Conservation (phyloP, 345 rosid species). For the Aurinia saxatilis region DNA sequence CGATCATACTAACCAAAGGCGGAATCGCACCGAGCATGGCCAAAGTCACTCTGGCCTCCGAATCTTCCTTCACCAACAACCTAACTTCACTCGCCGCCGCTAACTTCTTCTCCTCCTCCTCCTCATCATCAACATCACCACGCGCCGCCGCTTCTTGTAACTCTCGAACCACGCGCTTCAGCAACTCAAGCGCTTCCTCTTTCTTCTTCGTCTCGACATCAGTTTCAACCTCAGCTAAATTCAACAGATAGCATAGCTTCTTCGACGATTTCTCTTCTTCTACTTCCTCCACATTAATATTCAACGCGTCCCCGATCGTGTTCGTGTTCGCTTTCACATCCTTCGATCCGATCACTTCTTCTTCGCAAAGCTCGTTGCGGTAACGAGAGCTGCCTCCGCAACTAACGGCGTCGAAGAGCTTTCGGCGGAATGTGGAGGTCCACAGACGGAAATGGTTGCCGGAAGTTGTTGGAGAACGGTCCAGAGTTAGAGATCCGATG, state of each 20-base stretch:
- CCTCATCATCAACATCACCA: slow-evolving; percentile 30
- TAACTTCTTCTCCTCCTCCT: slow-evolving; percentile 26
- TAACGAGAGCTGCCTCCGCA: slow-evolving; percentile 71
- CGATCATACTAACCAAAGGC: slow-evolving; percentile 85
- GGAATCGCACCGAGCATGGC: slow-evolving; percentile 96
- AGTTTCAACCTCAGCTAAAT: slow-evolving; percentile 61
- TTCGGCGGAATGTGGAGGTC: slow-evolving; percentile 60
- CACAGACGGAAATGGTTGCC: slow-evolving; percentile 47
- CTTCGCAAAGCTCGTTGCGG: slow-evolving; percentile 34
- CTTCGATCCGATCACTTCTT: slow-evolving; percentile 26
- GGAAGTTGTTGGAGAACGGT: slow-evolving; percentile 37
- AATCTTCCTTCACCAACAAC: slow-evolving; percentile 66
- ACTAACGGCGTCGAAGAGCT: slow-evolving; percentile 59
- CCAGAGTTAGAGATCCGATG: slow-evolving; percentile 60
- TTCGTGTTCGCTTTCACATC: too few relatives aligned
- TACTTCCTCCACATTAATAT: slow-evolving; percentile 16
- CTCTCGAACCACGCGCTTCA: slow-evolving; percentile 60
- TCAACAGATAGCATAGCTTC: slow-evolving; percentile 77
- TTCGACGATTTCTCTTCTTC: slow-evolving; percentile 54
- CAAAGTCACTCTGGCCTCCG: slow-evolving; percentile 58
- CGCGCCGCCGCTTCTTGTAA: slow-evolving; percentile 39
- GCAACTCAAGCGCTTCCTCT: slow-evolving; percentile 57
- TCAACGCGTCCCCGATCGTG: slow-evolving; percentile 27
- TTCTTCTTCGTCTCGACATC: slow-evolving; percentile 62
- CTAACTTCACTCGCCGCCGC: slow-evolving; percentile 61